Conservation (phyloP, 2,329 filamentous ascomycete genomes). For the Xylariaceae sp. region DNA sequence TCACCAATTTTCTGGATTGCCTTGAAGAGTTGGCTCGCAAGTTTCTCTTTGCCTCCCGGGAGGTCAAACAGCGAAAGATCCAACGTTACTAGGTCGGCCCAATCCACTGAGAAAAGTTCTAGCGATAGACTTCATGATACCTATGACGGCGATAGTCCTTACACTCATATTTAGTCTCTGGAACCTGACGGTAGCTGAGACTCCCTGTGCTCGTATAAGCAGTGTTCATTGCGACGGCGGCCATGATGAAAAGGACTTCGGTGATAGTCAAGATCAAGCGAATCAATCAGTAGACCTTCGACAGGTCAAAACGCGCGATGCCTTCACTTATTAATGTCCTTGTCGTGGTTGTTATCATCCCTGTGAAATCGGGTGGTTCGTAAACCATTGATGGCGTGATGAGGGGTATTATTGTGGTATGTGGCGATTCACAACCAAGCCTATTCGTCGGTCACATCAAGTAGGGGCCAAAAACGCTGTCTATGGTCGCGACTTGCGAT, state of each 20-base stretch:
- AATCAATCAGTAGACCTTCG: not conserved
- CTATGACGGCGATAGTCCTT: constrained; percentile 8
- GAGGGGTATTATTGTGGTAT: constrained; percentile 17
- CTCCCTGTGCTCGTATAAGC: constrained; percentile 15
- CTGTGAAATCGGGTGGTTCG: constrained; percentile 2
- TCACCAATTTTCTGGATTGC: constrained; percentile 44
- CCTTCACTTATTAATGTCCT: not conserved
- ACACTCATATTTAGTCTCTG: constrained; percentile 35
- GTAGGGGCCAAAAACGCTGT: not conserved
- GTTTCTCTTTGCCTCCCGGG: constrained; percentile 49
- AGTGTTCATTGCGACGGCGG: constrained; percentile 15
- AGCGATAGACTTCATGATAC: not conserved
- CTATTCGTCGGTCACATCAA: not conserved
- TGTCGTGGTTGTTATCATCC: constrained; percentile 8
- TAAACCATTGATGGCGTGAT: constrained; percentile 18
- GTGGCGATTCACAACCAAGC: too few species aligned
- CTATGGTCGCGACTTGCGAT: not conserved
- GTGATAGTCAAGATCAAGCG: constrained; percentile 1
- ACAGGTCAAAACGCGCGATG: not conserved
- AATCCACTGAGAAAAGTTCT: constrained; percentile 32
- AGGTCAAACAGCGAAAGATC: constrained; percentile 52
- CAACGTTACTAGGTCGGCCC: constrained; percentile 55
- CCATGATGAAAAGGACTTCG: constrained; percentile 14
- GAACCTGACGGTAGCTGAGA: constrained; percentile 32
- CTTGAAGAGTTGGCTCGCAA: constrained; percentile 52